phyloP scores from a whole-genome alignment of 495 filamentous ascomycete species.

The Tirmania nivea region DNA sequence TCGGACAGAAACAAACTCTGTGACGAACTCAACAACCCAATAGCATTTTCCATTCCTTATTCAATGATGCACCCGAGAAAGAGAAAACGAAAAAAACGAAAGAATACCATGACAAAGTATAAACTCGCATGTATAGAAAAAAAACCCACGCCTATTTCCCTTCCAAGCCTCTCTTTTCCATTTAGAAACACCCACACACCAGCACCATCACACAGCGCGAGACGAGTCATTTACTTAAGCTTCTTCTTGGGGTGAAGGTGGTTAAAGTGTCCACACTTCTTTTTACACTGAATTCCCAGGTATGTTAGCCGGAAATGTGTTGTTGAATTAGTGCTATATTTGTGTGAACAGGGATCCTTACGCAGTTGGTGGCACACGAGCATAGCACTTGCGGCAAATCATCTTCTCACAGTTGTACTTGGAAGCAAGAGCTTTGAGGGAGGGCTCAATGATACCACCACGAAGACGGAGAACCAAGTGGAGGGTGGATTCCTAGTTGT shows the following conservation, averaged over 20 bases:
- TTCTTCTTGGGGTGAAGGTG: conserved; percentile 99
- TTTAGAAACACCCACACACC: too few relatives aligned
- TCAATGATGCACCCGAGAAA: too few relatives aligned
- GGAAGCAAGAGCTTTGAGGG: conserved; percentile 88
- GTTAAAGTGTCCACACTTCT: conserved; percentile 99
- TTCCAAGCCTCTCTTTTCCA: too few relatives aligned
- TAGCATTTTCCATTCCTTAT: too few relatives aligned
- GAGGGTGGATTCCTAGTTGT: conserved; percentile 81
- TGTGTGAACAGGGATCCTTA: neutral
- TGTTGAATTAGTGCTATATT: neutral
- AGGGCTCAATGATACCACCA: conserved; percentile 98
- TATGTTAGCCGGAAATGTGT: neutral
- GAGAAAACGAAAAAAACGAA: too few relatives aligned
- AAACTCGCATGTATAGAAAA: too few relatives aligned
- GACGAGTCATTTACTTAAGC: conserved; percentile 64
- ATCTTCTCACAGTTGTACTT: conserved; percentile 99
- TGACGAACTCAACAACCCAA: too few relatives aligned
- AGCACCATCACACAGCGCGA: neutral
- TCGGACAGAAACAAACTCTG: too few relatives aligned
- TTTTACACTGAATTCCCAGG: conserved; percentile 39
- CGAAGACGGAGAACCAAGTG: conserved; percentile 98
- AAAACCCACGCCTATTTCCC: too few relatives aligned
- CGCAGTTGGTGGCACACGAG: conserved; percentile 96
- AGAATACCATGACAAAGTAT: too few relatives aligned
- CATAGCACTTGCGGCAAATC: conserved; percentile 99